phyloP scores from a whole-genome alignment of 345 rosid species.

The Psidium friedrichsthalianum region DNA sequence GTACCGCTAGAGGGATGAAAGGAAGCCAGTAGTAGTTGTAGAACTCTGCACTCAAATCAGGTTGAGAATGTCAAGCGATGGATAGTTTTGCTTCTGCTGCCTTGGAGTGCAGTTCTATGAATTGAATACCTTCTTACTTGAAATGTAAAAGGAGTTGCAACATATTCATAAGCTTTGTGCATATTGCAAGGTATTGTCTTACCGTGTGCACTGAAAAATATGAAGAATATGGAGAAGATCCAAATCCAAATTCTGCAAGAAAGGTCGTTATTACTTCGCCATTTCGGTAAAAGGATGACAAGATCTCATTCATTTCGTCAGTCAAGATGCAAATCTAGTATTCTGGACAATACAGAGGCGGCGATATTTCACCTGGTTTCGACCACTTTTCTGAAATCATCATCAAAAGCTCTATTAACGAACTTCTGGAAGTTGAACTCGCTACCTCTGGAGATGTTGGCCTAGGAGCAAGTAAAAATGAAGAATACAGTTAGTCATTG shows the following conservation, averaged over 20 bases:
- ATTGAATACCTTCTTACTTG: background rate
- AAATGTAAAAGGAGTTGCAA: background rate
- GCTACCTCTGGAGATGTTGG: conserved; percentile 6
- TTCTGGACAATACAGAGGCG: background rate
- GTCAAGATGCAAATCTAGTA: background rate
- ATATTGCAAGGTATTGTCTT: background rate
- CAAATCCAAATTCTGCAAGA: conserved; percentile 20
- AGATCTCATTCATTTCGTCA: background rate
- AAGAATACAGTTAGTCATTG: background rate
- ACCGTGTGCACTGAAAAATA: conserved; percentile 15
- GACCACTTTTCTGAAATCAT: conserved; percentile 11
- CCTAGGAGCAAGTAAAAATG: background rate
- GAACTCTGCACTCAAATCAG: conserved; percentile 9
- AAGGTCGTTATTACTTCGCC: background rate
- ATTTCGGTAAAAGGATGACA: background rate
- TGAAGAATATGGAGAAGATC: conserved; percentile 12
- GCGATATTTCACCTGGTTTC: conserved; percentile 8
- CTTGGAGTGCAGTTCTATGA: background rate
- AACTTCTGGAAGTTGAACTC: conserved; percentile 14
- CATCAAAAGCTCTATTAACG: conserved; percentile 12
- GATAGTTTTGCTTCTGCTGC: background rate
- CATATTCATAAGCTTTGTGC: background rate
- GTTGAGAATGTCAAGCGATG: background rate
- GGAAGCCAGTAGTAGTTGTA: conserved; percentile 16
- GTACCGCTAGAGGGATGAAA: conserved; percentile 13